Base-by-base conservation (phyloP, 352 stramenopile species). In the Globisporangium spinosum region DNA sequence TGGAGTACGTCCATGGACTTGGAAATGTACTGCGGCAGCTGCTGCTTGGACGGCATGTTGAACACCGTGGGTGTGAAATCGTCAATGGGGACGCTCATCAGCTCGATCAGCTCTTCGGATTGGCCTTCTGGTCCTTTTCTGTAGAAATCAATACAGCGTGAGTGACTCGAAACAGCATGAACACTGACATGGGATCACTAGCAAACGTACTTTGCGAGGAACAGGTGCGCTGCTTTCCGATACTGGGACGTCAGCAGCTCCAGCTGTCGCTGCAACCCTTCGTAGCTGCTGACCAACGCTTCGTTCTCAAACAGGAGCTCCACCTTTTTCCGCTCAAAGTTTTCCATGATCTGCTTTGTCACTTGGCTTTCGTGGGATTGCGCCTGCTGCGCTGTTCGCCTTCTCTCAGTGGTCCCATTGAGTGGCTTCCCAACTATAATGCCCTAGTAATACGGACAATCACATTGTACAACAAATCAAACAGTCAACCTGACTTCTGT, bases 251-350 rank as follows among this genome's bases (percentile, higher is more conserved):
- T 87, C 6, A 93, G 65, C n/a, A 77, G 77, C 70, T 90, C 80
- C 22, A 93, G 68, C 17, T 85, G 75, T 1, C 79, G 74, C 45
- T 91, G 83, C 23, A 93, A 67, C 7, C 69, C 64, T 27, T 89
- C 74, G 49, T 89, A 91, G 25, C 71, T 85, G 22, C 73, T 86
- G 9, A 74, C 70, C 17, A 93, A 67, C n/a, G 72, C 70, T 45
- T 89, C 82, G 54, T 91, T 91, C 57, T 93, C 81, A 49, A 85
- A 70, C 17, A 90, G 55, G 23, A 93, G 62, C 49, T 89, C 83
- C 0, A 83, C 71, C 61, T 87, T 85, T 62, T 88, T 88, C 27
- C 70, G 72, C 62, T 92, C 84, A 2, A 90, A 59, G 34, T 84
- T 89, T 17, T 85, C 76, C 47, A 92, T 73, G 32, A 92, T 82